Evolutionary conservation across 1,284 basidiomycete species (phyloP).

Genomic region (Sanghuangporus sanghuang): DNA sequence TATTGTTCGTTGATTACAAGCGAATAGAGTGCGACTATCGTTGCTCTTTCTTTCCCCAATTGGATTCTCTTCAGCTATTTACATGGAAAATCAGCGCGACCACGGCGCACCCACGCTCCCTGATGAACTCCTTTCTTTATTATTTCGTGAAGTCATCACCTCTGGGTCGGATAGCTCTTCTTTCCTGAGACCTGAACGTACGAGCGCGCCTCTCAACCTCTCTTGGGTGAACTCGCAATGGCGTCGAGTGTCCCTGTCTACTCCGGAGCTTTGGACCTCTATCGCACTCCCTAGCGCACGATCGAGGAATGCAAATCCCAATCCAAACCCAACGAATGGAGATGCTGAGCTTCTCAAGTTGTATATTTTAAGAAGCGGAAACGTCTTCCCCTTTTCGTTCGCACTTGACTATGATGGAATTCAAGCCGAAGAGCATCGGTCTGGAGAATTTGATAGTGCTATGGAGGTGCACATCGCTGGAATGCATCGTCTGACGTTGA

Average conservation of each 20-base stretch:
- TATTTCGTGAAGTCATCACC: conserved; percentile 3
- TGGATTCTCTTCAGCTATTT: background rate
- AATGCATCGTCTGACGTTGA: background rate
- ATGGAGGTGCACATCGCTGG: background rate
- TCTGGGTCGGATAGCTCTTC: background rate
- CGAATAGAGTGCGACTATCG: no score
- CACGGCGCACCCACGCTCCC: conserved; percentile 2
- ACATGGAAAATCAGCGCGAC: background rate
- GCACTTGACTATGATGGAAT: conserved; percentile 2
- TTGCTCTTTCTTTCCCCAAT: background rate
- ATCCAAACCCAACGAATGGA: background rate
- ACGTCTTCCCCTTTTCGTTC: conserved; percentile 1
- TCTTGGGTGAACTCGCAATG: conserved; percentile 11
- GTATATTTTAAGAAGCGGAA: conserved; percentile 4
- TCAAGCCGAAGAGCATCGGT: background rate
- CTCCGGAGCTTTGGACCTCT: conserved; percentile 8
- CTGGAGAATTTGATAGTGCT: background rate
- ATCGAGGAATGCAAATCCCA: background rate
- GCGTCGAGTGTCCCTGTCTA: conserved; percentile 7
- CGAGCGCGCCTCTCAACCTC: conserved; percentile 3
- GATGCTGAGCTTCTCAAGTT: conserved; percentile 4
- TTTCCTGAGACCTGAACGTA: background rate
- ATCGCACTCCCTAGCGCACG: background rate
- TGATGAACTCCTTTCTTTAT: conserved; percentile 4
- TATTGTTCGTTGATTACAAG: no score